A percentile compares a stretch with the other conserved stretches of the same genome.
These are phyloP conservation scores for Pseudonitzschia multiseries DNA, from an alignment of 108 stramenopile genomes.

Conservation along the genomic window DNA sequence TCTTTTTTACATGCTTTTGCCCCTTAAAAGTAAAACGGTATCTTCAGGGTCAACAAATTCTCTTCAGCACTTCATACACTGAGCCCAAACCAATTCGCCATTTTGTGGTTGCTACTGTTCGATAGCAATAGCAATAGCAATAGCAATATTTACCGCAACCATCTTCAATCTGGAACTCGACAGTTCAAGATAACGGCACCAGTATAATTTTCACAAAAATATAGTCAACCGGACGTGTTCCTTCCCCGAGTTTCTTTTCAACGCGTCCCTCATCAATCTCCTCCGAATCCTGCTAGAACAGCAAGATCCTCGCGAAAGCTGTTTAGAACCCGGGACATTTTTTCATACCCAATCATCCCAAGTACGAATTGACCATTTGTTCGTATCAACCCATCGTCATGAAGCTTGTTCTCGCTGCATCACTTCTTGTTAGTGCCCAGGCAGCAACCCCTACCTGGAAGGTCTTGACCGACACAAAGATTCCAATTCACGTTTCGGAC, in stretches of 20 bases:
- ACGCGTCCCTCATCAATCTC: not conserved
- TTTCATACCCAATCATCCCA: not conserved
- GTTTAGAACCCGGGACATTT: conserved; percentile 5
- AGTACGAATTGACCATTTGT: not conserved
- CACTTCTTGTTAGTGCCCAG: not conserved
- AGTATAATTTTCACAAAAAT: not conserved
- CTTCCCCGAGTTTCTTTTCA: conserved; percentile 19
- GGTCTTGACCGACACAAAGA: not conserved
- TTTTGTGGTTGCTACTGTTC: too few relatives aligned
- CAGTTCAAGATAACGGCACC: too few relatives aligned
- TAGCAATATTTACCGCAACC: too few relatives aligned
- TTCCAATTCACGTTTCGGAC: not conserved
- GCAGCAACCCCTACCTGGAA: not conserved
- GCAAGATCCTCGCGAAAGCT: too few relatives aligned
- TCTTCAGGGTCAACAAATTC: too few relatives aligned
- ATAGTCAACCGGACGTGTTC: conserved; percentile 4
- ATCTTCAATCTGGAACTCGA: too few relatives aligned
- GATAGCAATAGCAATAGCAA: too few relatives aligned
- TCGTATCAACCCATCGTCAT: not conserved
- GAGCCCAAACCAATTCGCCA: too few relatives aligned
- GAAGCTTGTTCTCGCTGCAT: conserved; percentile 5
- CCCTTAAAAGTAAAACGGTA: too few relatives aligned
- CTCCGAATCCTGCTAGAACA: not conserved
- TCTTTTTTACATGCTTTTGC: too few relatives aligned
- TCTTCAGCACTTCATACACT: too few relatives aligned